Evolutionary conservation across 2,329 filamentous ascomycete species (phyloP).

Genomic region (Cercospora sp.): DNA sequence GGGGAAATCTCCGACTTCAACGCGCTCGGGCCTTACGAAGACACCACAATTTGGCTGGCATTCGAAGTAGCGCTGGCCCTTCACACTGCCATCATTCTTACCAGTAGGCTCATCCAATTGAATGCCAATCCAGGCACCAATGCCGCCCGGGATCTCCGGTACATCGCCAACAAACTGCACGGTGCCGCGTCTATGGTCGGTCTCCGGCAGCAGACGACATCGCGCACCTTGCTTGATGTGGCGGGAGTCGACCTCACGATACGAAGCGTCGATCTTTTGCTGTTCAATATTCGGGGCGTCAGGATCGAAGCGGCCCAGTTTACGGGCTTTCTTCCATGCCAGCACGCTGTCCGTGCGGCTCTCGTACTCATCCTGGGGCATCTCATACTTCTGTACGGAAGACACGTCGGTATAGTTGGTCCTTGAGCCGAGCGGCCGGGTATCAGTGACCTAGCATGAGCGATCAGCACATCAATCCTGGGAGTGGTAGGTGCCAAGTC

Average conservation of each 20-base stretch:
- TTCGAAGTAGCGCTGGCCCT: conserved; percentile 67
- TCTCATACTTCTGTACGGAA: conserved; percentile 82
- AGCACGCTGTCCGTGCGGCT: conserved; percentile 83
- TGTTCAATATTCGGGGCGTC: conserved; percentile 72
- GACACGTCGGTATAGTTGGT: conserved; percentile 80
- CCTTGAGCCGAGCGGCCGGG: conserved; percentile 70
- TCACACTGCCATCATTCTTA: conserved; percentile 77
- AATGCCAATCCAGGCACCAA: conserved; percentile 69
- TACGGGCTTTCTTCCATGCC: conserved; percentile 92
- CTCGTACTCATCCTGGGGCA: conserved; percentile 85
- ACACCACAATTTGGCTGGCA: conserved; percentile 70
- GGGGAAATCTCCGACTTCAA: conserved; percentile 74
- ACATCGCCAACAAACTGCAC: conserved; percentile 73
- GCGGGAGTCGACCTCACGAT: conserved; percentile 68
- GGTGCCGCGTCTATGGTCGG: conserved; percentile 68
- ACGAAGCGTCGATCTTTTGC: conserved; percentile 67
- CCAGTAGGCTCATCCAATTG: conserved; percentile 75
- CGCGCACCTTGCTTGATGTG: conserved; percentile 49
- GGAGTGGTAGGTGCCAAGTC: background rate
- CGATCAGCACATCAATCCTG: background rate
- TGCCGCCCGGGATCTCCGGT: conserved; percentile 66
- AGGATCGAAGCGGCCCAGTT: conserved; percentile 94
- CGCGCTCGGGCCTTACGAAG: conserved; percentile 74
- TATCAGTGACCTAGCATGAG: conserved; percentile 68
- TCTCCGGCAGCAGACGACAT: conserved; percentile 54